Base-by-base conservation (phyloP, 2,329 filamentous ascomycete species). In the Fusarium sp. region DNA sequence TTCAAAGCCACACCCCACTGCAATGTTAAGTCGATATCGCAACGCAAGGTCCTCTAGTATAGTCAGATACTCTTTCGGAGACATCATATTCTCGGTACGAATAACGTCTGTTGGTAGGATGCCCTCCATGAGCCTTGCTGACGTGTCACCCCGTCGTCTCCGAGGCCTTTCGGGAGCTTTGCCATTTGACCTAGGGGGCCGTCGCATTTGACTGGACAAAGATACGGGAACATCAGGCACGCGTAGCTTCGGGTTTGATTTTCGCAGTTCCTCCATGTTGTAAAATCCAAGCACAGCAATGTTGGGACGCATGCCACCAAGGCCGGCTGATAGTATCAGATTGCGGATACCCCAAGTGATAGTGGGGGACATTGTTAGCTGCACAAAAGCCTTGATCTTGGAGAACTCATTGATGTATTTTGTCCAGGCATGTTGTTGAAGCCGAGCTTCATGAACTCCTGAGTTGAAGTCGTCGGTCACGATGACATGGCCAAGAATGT, bases 221-320 rank as follows among this genome's bases (percentile, higher is more conserved):
- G 85, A 81, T 60, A 82, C 72, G 2, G 85, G 83, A 5, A 84
- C 68, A 19, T 86, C 87, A 0, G 91, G 87, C 6, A 93, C 85
- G 28, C 89, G 86, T 15, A 90, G 81, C 6, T 89, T 80, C 2
- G 90, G 88, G 15, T 81, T 82, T 5, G 90, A 89, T 52, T 86
- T 86, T 60, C 93, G 88, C 35, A 95, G 87, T 66, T 96, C 93
- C 54, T 94, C 90, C 78, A 96, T 88, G 72, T 95, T 94, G 80
- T 94, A 94, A 77, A 94, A 94, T 2, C 93, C 93, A 75, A 95
- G 84, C 4, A 97, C 88, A 19, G 94, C 94, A 71, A 97, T 95
- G 73, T 97, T 97, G 0, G 94, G 94, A 46, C 94, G 86, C 94
- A 97, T 97, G 19, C 94, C 94, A 8, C 94, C 94, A 4, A 97